Conservation (phyloP, 2,329 filamentous ascomycete species). For the Neofusicoccum ribis region DNA sequence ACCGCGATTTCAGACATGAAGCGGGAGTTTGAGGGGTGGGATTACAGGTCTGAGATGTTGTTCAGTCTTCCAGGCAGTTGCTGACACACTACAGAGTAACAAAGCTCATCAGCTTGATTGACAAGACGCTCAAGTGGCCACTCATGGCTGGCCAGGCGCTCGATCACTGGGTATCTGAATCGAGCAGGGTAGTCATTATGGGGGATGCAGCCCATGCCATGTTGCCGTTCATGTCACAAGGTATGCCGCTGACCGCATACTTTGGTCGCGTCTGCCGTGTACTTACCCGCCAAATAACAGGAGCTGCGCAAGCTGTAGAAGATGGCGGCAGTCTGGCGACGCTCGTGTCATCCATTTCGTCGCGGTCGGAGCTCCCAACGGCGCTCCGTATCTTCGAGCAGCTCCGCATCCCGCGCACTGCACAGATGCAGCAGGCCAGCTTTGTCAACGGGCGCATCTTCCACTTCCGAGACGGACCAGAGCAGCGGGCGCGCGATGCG, state of each 20-base stretch:
- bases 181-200: conserved; percentile 24
- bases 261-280: neutral
- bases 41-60: conserved; percentile 50
- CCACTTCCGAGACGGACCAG: conserved; percentile 38
- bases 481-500: conserved; percentile 27
- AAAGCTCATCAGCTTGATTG: conserved; percentile 31
- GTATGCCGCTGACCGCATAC: conserved; percentile 27
- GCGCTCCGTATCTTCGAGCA: conserved; percentile 42
- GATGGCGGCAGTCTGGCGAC: conserved; percentile 64
- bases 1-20: conserved; percentile 63
- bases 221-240: conserved; percentile 28
- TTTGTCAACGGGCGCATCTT: conserved; percentile 50
- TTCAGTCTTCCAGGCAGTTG: conserved; percentile 25
- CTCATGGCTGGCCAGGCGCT: conserved; percentile 24
- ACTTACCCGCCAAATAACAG: neutral
- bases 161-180: conserved; percentile 22
- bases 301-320: conserved; percentile 64
- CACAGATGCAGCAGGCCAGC: conserved; percentile 48
- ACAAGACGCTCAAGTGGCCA: conserved; percentile 26
- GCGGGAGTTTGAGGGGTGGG: conserved; percentile 60
- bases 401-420: conserved; percentile 36
- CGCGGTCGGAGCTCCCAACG: conserved; percentile 28
- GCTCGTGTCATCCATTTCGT: conserved; percentile 32
- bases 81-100: conserved; percentile 24
- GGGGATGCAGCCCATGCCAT: conserved; percentile 29